Evolutionary conservation across 2,329 filamentous ascomycete species (phyloP).

Genomic region (Elsinoe ampelina): DNA sequence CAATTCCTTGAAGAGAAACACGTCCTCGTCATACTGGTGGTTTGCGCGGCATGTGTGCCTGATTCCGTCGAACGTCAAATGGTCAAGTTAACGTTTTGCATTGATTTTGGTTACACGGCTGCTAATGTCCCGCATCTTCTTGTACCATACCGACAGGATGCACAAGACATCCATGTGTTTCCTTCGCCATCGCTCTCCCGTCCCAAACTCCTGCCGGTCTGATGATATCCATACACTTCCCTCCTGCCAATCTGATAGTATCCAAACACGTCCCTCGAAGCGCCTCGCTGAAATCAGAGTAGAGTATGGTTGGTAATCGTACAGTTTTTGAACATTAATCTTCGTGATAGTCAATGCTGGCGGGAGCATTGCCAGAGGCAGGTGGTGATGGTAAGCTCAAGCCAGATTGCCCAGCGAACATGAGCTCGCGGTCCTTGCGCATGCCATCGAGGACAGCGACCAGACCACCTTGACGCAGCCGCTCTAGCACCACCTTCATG

Average conservation of each 20-base stretch:
- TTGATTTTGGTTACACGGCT: background rate
- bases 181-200: background rate
- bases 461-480: constrained; percentile 56
- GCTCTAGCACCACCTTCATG: constrained; percentile 71
- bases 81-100: background rate
- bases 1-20: too few relatives aligned
- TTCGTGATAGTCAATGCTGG: constrained; percentile 8
- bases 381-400: background rate
- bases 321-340: constrained; percentile 1
- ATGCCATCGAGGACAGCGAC: constrained; percentile 63
- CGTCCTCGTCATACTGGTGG: background rate
- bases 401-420: constrained; percentile 12
- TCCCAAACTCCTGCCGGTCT: background rate
- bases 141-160: background rate
- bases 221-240: background rate
- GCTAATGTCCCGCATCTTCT: background rate
- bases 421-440: constrained; percentile 45
- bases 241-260: constrained; percentile 2
- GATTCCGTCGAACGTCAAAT: background rate
- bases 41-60: background rate
- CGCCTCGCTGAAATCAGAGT: constrained; percentile 12
- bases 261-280: constrained; percentile 1
- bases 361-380: background rate
- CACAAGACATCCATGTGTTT: background rate
- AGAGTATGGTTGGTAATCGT: constrained; percentile 9